A percentile compares a stretch with the other conserved stretches of the same genome.
Evolutionary conservation across 176 grass and related monocot genomes (phyloP).

Genomic region (Melocanna baccifera): DNA sequence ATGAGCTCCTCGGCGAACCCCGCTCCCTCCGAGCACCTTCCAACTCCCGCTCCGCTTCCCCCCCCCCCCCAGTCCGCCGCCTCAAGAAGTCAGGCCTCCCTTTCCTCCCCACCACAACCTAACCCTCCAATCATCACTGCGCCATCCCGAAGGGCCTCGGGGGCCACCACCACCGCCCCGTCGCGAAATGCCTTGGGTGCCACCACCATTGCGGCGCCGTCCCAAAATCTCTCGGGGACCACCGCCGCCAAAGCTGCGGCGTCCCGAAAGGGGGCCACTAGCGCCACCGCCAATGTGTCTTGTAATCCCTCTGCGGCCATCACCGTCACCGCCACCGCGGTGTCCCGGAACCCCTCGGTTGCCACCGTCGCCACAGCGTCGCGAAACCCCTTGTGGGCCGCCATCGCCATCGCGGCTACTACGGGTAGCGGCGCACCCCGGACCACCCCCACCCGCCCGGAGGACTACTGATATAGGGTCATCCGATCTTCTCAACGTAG

Average conservation of each 20-base stretch:
- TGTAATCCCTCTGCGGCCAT: background rate
- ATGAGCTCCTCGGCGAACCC: slow-evolving; percentile 15
- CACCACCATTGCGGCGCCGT: background rate
- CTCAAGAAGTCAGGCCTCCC: background rate
- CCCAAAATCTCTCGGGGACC: background rate
- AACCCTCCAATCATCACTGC: background rate
- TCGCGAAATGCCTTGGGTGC: background rate
- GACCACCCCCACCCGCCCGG: slow-evolving; percentile 3
- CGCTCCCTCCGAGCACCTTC: slow-evolving; percentile 17
- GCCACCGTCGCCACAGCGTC: background rate
- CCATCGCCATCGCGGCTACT: background rate
- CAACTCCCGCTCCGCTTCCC: slow-evolving; percentile 2
- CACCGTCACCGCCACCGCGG: background rate
- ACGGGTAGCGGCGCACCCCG: background rate
- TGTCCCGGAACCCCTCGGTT: background rate
- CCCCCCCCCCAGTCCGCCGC: background rate
- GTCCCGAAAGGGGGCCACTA: background rate
- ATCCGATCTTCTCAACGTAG: too few relatives aligned
- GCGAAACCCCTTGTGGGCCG: background rate
- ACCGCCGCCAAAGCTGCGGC: background rate
- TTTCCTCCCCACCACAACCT: slow-evolving; percentile 34
- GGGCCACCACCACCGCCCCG: background rate
- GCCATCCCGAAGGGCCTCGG: background rate
- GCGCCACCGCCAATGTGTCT: background rate
- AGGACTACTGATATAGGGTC: too few relatives aligned